Evolutionary conservation across 2,329 filamentous ascomycete species (phyloP), one percentile per base, ranked within the genome.

Genomic region (Diplodia seriata): DNA sequence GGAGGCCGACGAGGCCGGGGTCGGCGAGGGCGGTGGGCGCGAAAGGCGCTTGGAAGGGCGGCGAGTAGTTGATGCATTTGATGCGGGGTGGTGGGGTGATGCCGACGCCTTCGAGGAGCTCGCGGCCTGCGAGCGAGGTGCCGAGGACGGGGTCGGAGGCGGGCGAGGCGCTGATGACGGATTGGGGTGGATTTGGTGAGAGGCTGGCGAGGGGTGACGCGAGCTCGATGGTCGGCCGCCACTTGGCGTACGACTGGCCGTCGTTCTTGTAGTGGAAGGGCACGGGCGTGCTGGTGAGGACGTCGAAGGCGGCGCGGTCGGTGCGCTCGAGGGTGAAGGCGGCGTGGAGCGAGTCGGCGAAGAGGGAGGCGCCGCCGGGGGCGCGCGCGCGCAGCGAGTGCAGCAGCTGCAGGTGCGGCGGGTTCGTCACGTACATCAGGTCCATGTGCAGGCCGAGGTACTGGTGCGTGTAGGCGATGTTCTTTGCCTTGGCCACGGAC

Each of bases 361-460:
- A 99, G 64, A 97, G 84, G 0, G 93, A 97, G 73, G 92, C 90
- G 56, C 94, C 95, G 20, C 94, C 94, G 0, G 85, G 81, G 72
- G 89, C 90, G 1, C 89, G 90, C 74, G 96, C 97, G 70, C 91
- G 86, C 51, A 98, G 84, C 75, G 93, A 97, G 80, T 98, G 95
- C 4, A 98, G 87, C 29, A 98, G 83, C 79, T 99, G 94, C 63
- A 95, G 87, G 38, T 90, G 88, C 0, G 94, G 94, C 2, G 92
- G 89, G 62, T 92, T 87, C 15, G 86, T 81, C 79, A 95, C 90
- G 59, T 69, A 72, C 70, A 97, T 85, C 50, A 98, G 85, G 76
- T 98, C 95, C 87, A 97, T 95, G 81, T 99, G 95, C 57, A 97
- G 89, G 18, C 91, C 92, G 1, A 98, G 87, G 74, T 89, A 90